These are phyloP conservation scores for Leishmania major DNA, from an alignment of 208 protist genomes.

Conservation along the genomic window DNA sequence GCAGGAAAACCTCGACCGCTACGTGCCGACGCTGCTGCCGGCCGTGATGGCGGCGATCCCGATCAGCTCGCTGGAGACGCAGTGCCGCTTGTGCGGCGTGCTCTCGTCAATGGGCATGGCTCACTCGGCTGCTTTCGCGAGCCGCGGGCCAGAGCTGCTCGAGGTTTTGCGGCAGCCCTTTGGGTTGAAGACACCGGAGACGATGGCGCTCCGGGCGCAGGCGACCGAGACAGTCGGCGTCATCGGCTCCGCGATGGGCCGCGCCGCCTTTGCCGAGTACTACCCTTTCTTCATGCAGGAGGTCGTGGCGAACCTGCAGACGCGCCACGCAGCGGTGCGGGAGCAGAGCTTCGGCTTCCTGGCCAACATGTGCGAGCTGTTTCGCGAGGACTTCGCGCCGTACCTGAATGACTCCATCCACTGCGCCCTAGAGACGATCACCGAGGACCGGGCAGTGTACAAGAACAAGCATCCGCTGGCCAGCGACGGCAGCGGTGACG, in stretches of 20 bases:
- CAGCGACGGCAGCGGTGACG: constrained; percentile 23
- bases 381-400: constrained; percentile 56
- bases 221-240: constrained; percentile 85
- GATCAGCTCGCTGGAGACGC: constrained; percentile 63
- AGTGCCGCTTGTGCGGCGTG: constrained; percentile 70
- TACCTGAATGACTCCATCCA: constrained; percentile 72
- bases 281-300: constrained; percentile 72
- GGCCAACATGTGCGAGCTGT: constrained; percentile 80
- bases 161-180: constrained; percentile 78
- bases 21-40: constrained; percentile 64
- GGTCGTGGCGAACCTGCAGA: constrained; percentile 62
- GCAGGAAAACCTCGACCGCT: constrained; percentile 76
- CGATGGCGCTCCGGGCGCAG: constrained; percentile 73
- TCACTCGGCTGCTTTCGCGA: constrained; percentile 53
- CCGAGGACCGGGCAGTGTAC: constrained; percentile 62
- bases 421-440: constrained; percentile 66
- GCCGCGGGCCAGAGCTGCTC: constrained; percentile 51
- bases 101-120: constrained; percentile 80
- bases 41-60: constrained; percentile 61
- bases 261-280: constrained; percentile 66
- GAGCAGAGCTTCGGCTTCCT: constrained; percentile 89
- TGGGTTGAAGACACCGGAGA: constrained; percentile 42
- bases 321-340: constrained; percentile 56
- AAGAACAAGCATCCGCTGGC: constrained; percentile 73
- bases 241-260: constrained; percentile 71